Evolutionary conservation across 148 eudicot species (phyloP), one percentile per base, ranked within the genome.

Genomic region (Beta vulgaris): DNA sequence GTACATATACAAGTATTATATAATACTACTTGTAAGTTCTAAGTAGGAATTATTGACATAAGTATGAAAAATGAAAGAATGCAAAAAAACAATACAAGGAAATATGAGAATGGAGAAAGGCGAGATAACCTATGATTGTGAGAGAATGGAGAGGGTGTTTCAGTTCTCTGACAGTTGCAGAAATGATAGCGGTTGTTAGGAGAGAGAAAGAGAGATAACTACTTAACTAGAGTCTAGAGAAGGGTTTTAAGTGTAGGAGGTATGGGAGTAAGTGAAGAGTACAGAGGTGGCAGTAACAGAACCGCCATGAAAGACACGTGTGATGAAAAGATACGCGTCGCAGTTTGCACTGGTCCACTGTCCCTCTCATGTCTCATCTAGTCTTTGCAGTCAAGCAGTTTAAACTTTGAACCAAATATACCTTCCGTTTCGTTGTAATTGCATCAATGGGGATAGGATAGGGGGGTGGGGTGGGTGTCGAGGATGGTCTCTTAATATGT

Each of bases 301-400:
- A 16, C 36, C 28, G 78, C 71, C 71, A 65, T 75, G 78, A 13
- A 4, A 14, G 78, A 65, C 78, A 57, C 78, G 72, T 75, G 78
- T 74, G 64, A 7, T 23, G 23, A 25, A 2, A 26, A 21, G 29
- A 43, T 23, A 59, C 10, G 69, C 46, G 46, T 49, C 19, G 54
- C 11, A 18, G 54, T 14, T n/a, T n/a, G n/a, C n/a, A n/a, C n/a
- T n/a, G n/a, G n/a, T n/a, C n/a, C n/a, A n/a, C n/a, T n/a, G n/a
- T n/a, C n/a, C n/a, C n/a, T n/a, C n/a, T n/a, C n/a, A n/a, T n/a
- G n/a, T n/a, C n/a, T n/a, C n/a, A n/a, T n/a, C n/a, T n/a, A n/a
- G n/a, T n/a, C n/a, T n/a, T n/a, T n/a, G n/a, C n/a, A n/a, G n/a
- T n/a, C n/a, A n/a, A n/a, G n/a, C n/a, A n/a, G n/a, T n/a, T n/a